Evolutionary conservation across 2,329 filamentous ascomycete genomes (phyloP).

Genomic region (Emmonsia crescens): DNA sequence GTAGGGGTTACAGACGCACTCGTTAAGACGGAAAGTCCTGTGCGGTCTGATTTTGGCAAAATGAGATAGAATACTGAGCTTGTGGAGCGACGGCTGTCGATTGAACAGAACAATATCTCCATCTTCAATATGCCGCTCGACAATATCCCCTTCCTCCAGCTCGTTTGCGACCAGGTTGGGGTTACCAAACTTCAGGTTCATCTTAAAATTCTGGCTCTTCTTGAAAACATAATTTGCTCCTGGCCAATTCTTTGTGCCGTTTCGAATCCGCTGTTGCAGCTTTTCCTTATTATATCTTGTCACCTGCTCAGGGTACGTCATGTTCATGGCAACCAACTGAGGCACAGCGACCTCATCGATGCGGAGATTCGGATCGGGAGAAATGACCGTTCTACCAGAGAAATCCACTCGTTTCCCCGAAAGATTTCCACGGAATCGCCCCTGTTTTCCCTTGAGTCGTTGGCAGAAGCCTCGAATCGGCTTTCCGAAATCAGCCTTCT

Average conservation of each 20-base stretch:
- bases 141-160: slow-evolving; percentile 71
- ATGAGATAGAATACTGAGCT: slow-evolving; percentile 96
- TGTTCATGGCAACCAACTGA: slow-evolving; percentile 80
- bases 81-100: slow-evolving; percentile 92
- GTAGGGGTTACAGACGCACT: slow-evolving; percentile 96
- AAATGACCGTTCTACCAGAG: slow-evolving; percentile 94
- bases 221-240: slow-evolving; percentile 77
- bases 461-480: slow-evolving; percentile 90
- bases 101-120: slow-evolving; percentile 97
- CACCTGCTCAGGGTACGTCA: slow-evolving; percentile 88
- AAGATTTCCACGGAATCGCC: slow-evolving; percentile 89
- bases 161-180: slow-evolving; percentile 60
- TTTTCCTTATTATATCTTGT: slow-evolving; percentile 79
- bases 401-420: slow-evolving; percentile 99
- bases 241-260: slow-evolving; percentile 69
- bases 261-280: slow-evolving; percentile 59
- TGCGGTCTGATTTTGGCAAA: slow-evolving; percentile 86
- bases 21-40: slow-evolving; percentile 92
- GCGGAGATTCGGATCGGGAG: slow-evolving; percentile 84
- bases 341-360: slow-evolving; percentile 93
- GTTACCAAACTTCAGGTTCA: slow-evolving; percentile 65
- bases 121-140: slow-evolving; percentile 90
- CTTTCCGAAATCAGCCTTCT: slow-evolving; percentile 77
- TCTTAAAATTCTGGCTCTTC: slow-evolving; percentile 58
- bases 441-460: slow-evolving; percentile 91